phyloP scores from a whole-genome alignment of 1,284 basidiomycete genomes.

The Termitomyces sp. region DNA sequence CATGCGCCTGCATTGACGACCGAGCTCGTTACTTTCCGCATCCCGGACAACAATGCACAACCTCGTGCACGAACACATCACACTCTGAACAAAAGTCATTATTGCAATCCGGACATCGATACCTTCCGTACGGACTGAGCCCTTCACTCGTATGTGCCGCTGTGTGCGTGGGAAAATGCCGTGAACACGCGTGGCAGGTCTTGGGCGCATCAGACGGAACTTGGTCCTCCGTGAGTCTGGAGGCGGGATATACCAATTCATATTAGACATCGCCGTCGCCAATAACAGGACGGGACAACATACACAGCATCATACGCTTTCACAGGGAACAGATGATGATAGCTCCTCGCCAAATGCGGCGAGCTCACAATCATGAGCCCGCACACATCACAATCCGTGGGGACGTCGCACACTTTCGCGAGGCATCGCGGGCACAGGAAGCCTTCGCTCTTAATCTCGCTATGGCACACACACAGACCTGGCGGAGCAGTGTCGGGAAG shows the following conservation, averaged over 20 bases:
- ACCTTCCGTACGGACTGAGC: slow-evolving; percentile 22
- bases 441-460: slow-evolving; percentile 82
- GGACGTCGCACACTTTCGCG: slow-evolving; percentile 93
- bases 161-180: slow-evolving; percentile 16
- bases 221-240: slow-evolving; percentile 7
- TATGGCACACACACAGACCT: slow-evolving; percentile 91
- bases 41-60: slow-evolving; percentile 57
- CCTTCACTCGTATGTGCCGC: slow-evolving; percentile 16
- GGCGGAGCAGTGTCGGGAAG: slow-evolving; percentile 80
- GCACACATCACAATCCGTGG: slow-evolving; percentile 97
- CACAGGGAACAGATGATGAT: slow-evolving; percentile 92
- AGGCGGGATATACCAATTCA: background rate
- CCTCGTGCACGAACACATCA: slow-evolving; percentile 59
- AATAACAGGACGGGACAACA: slow-evolving; percentile 30
- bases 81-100: slow-evolving; percentile 57
- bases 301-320: slow-evolving; percentile 77
- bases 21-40: slow-evolving; percentile 31
- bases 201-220: slow-evolving; percentile 5
- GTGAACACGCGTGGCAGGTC: slow-evolving; percentile 16
- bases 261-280: background rate
- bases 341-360: slow-evolving; percentile 93
- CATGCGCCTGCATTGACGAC: background rate
- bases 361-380: slow-evolving; percentile 97
- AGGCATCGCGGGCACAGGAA: slow-evolving; percentile 94
- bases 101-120: slow-evolving; percentile 32